These are phyloP conservation scores for Aspergillus novoparasiticus DNA, from an alignment of 2,329 filamentous ascomycete species.

Conservation along the genomic window DNA sequence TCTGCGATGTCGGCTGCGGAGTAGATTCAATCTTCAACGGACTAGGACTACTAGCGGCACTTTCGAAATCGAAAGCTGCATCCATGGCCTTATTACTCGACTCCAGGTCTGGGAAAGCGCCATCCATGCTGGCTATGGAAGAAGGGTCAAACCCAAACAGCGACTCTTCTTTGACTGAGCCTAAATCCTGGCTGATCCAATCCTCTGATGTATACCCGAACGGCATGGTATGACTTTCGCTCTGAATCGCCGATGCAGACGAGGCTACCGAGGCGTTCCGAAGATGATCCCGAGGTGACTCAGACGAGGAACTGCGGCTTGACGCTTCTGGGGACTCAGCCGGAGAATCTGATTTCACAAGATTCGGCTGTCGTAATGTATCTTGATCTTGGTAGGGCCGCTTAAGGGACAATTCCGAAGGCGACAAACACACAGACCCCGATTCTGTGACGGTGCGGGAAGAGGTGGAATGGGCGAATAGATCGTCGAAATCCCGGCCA, in stretches of 20 bases:
- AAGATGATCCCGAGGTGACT: constrained; percentile 44
- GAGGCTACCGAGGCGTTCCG: constrained; percentile 46
- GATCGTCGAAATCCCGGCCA: constrained; percentile 46
- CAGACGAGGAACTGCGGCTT: constrained; percentile 46
- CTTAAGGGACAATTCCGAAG: constrained; percentile 30
- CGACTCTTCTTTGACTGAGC: constrained; percentile 42
- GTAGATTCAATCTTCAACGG: constrained; percentile 37
- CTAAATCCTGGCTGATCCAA: constrained; percentile 41
- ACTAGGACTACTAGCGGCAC: constrained; percentile 50
- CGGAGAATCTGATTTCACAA: constrained; percentile 42
- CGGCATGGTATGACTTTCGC: constrained; percentile 37
- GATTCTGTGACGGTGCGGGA: constrained; percentile 31
- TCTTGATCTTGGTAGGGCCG: constrained; percentile 36
- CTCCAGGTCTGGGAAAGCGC: constrained; percentile 43
- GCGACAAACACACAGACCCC: constrained; percentile 33
- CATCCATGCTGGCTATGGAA: constrained; percentile 34
- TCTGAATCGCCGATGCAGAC: constrained; percentile 42
- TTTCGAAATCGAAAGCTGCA: constrained; percentile 52
- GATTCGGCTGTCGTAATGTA: constrained; percentile 35
- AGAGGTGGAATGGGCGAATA: constrained; percentile 40
- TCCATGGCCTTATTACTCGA: constrained; percentile 52
- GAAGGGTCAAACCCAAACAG: constrained; percentile 43
- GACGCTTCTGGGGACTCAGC: constrained; percentile 49
- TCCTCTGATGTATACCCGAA: constrained; percentile 39
- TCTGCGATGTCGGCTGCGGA: constrained; percentile 26